A percentile compares a stretch with the other conserved stretches of the same genome.
Conservation (phyloP, 2,329 filamentous ascomycete genomes). For the Zymoseptoria passerinii region DNA sequence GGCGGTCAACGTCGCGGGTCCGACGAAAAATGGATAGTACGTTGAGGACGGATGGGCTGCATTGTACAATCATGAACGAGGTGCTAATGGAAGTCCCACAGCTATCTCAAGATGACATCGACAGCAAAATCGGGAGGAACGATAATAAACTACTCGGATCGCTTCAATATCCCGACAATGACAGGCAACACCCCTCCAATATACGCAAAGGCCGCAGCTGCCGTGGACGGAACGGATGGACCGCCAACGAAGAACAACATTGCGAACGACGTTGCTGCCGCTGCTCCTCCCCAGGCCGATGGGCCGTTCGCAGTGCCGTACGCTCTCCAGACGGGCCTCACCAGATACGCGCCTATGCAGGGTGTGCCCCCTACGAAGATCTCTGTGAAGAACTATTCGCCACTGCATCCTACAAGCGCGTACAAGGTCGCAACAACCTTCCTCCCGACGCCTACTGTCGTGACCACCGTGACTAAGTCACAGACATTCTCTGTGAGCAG, state of each 20-base stretch:
- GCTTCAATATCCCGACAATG: slow-evolving; percentile 59
- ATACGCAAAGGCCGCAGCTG: slow-evolving; percentile 31
- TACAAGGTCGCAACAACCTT: slow-evolving; percentile 45
- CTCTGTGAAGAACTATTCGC: slow-evolving; percentile 43
- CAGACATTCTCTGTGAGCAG: slow-evolving; percentile 45
- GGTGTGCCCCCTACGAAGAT: slow-evolving; percentile 52
- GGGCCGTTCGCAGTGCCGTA: slow-evolving; percentile 40
- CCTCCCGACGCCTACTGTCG: slow-evolving; percentile 37
- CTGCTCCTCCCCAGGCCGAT: slow-evolving; percentile 10
- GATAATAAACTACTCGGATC: slow-evolving; percentile 51
- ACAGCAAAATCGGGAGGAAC: slow-evolving; percentile 46
- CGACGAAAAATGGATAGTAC: slow-evolving; percentile 49
- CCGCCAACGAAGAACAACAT: slow-evolving; percentile 30
- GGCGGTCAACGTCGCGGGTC: slow-evolving; percentile 15
- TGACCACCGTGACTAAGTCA: slow-evolving; percentile 45
- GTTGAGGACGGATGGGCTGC: slow-evolving; percentile 15
- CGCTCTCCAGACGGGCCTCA: slow-evolving; percentile 48
- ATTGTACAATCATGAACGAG: background rate
- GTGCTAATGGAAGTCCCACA: slow-evolving; percentile 22
- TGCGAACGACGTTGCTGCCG: slow-evolving; percentile 16
- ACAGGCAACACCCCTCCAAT: slow-evolving; percentile 47
- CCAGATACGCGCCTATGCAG: slow-evolving; percentile 55
- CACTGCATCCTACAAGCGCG: slow-evolving; percentile 48
- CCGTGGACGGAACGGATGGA: slow-evolving; percentile 32
- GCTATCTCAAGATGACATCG: slow-evolving; percentile 53